These are phyloP conservation scores for Podosphaera xanthii DNA, from an alignment of 2,329 filamentous ascomycete species.

Conservation along the genomic window DNA sequence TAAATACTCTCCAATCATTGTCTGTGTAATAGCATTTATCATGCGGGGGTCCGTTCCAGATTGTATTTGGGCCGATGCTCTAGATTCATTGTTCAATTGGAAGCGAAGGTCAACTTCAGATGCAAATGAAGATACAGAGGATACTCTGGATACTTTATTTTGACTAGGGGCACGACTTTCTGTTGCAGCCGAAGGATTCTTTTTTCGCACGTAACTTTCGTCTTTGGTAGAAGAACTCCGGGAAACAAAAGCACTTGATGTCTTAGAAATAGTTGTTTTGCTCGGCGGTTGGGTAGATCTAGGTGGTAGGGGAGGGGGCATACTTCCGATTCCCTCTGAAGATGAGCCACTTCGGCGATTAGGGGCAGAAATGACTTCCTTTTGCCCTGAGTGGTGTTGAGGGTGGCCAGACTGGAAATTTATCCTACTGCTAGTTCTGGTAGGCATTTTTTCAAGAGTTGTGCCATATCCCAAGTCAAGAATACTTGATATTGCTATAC, in stretches of 20 bases:
- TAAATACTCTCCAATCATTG: constrained; percentile 96
- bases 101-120: constrained; percentile 86
- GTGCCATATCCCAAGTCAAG: constrained; percentile 14
- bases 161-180: constrained; percentile 26
- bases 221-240: constrained; percentile 23
- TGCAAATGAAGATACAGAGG: constrained; percentile 83
- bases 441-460: constrained; percentile 30
- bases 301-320: constrained; percentile 70
- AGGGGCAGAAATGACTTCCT: constrained; percentile 62
- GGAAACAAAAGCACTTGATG: constrained; percentile 28
- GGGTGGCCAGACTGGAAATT: constrained; percentile 30
- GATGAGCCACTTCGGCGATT: constrained; percentile 32
- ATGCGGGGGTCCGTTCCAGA: constrained; percentile 75
- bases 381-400: constrained; percentile 64
- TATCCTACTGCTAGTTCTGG: constrained; percentile 46
- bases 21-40: constrained; percentile 97
- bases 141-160: constrained; percentile 33
- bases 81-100: constrained; percentile 42
- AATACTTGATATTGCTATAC: no score
- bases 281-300: constrained; percentile 38
- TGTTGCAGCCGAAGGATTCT: constrained; percentile 24
- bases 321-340: constrained; percentile 22
- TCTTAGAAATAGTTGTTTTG: constrained; percentile 29
- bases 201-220: constrained; percentile 32
- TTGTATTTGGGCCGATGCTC: constrained; percentile 17